Evolutionary conservation across 352 stramenopile species (phyloP), one percentile per base, ranked within the genome.

Genomic region (Phytophthora ramorum): DNA sequence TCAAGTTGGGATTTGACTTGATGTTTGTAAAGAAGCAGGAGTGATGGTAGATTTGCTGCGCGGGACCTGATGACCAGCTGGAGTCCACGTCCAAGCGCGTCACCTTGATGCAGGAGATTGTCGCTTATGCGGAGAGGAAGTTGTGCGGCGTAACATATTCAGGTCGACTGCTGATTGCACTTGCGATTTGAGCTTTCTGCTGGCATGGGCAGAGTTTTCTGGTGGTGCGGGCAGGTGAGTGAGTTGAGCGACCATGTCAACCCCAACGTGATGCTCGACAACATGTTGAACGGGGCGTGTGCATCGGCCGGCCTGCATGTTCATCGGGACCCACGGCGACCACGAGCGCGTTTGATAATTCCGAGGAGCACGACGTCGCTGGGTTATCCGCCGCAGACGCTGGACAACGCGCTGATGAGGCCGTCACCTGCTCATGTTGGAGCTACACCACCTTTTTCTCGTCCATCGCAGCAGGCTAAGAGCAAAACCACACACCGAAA

Each of bases 41-140:
- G 59, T 62, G 43, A 62, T 55, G 50, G 50, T 62, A 7, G 61
- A 63, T 69, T 64, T 69, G 61, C 45, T 57, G 61, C 44, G 44
- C 59, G 52, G 60, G 60, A 68, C 3, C n/a, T n/a, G 37, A 20
- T 6, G 14, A 5, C 34, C 34, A 40, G 34, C 34, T 40, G 34
- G 34, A 40, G 10, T 13, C 14, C 7, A 40, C 34, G 34, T 40
- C 34, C 34, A 10, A 47, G 48, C 43, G 50, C 50, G 59, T 68
- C 52, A 63, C 47, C 46, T n/a, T 45, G 19, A 30, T 16, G 4
- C 20, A 26, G 24, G 22, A 7, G 26, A 24, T 24, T 24, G 22
- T 24, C 22, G 58, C 41, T 66, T 66, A 59, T 66, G 58, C 1
- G 8, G 30, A 16, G 35, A 51, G 7, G 0, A 17, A 41, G 22